Conservation (phyloP, 2,329 filamentous ascomycete genomes). For the Diaporthe sp. region DNA sequence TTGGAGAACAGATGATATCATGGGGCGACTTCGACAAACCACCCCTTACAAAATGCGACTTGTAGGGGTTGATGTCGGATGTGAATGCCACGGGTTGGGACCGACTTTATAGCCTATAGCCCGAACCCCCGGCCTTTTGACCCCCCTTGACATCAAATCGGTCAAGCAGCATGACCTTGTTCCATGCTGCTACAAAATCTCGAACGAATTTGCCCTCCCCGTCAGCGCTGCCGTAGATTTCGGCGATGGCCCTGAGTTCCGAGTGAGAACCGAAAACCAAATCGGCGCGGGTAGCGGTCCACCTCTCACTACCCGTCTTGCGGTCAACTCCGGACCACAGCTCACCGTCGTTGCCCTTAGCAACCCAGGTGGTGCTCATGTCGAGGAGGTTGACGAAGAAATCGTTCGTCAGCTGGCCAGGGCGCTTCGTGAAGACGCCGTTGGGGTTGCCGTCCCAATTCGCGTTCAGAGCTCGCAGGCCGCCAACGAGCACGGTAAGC, state of each 20-base stretch:
- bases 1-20: neutral
- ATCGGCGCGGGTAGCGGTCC: slow-evolving; percentile 77
- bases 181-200: slow-evolving; percentile 81
- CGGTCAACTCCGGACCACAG: slow-evolving; percentile 75
- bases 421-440: slow-evolving; percentile 77
- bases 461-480: slow-evolving; percentile 76
- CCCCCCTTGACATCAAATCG: slow-evolving; percentile 70
- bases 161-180: slow-evolving; percentile 82
- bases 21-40: too few species aligned
- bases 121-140: slow-evolving; percentile 18
- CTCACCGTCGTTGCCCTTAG: slow-evolving; percentile 64
- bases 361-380: slow-evolving; percentile 74
- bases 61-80: too few species aligned
- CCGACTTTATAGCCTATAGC: slow-evolving; percentile 8
- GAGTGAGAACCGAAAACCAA: slow-evolving; percentile 80
- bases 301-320: slow-evolving; percentile 77
- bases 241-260: slow-evolving; percentile 78
- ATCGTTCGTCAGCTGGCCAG: slow-evolving; percentile 81
- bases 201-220: slow-evolving; percentile 75
- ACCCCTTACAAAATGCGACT: neutral
- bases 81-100: neutral
- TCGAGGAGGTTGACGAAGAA: slow-evolving; percentile 87
- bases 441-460: slow-evolving; percentile 79
- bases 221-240: slow-evolving; percentile 76
- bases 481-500: slow-evolving; percentile 78